Base-by-base conservation (phyloP, 345 rosid genomes). In the Balakata baccata region DNA sequence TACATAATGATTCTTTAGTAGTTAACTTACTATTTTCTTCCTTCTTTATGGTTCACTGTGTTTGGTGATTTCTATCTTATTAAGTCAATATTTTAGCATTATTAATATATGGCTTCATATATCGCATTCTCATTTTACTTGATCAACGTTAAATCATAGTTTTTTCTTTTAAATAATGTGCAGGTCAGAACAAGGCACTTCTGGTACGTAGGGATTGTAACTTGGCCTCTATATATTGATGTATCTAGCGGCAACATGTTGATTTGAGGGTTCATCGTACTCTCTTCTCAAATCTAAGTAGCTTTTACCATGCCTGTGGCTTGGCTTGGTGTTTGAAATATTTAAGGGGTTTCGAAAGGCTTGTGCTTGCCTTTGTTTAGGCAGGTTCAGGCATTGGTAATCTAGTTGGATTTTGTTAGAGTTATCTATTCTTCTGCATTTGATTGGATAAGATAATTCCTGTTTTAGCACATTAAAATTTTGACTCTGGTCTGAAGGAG, bases 131-230 rank as follows among this genome's bases (percentile, higher is more conserved):
- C 67, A 58, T 65, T 75, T 78, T 70, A 62, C 58, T 78, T 22
- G 37, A 71, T 60, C 22, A 66, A 62, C 73, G 61, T 60, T 77
- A 78, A 58, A 83, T 78, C 64, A 72, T 52, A 17, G 66, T 77
- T 79, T 73, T 60, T 73, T 68, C 34, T 75, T 86, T 70, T 14
- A 3, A 34, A 37, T 68, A 7, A 66, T 66, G 16, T 87, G 89
- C 97, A 96, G 99, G 86, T 82, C 93, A 56, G 99, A 91, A 74
- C 86, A 85, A 73, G 85, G 91, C 53, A 67, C 93, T 73, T 88
- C 91, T 66, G 99, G 99, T 95, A 85, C 52, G 82, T 74, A 69
- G 16, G 77, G 45, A 47, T 60, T 37, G 18, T 64, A 70, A 56
- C 68, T 51, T 59, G 46, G 76, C 69, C 45, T 57, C 50, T 65